These are phyloP conservation scores for Drosera capensis DNA, from an alignment of 148 eudicot species.

Conservation along the genomic window DNA sequence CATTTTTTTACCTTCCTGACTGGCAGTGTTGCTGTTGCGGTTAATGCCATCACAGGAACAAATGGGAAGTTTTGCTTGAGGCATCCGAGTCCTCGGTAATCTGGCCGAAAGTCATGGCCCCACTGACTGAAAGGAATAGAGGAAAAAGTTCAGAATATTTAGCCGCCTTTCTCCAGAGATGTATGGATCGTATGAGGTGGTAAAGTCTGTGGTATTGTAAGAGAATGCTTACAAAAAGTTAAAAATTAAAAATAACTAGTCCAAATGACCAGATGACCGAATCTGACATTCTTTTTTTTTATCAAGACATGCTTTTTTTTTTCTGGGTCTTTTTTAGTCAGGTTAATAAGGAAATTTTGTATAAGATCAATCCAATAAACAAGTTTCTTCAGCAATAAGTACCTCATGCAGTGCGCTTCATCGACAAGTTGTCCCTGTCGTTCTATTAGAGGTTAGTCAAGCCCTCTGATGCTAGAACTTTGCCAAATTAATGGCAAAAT, in stretches of 20 bases:
- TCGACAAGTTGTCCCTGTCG: conserved; percentile 84
- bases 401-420: conserved; percentile 99
- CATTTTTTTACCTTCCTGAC: conserved; percentile 58
- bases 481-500: neutral
- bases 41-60: conserved; percentile 95
- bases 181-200: too few relatives aligned
- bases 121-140: conserved; percentile 57
- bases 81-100: conserved; percentile 76
- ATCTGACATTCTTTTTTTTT: too few relatives aligned
- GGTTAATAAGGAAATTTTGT: too few relatives aligned
- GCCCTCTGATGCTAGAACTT: neutral
- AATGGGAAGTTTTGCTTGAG: conserved; percentile 80
- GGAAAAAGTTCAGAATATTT: too few relatives aligned
- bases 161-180: too few relatives aligned
- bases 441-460: conserved; percentile 2
- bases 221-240: too few relatives aligned
- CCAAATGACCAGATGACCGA: too few relatives aligned
- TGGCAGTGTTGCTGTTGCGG: conserved; percentile 91
- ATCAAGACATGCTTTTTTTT: too few relatives aligned
- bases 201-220: too few relatives aligned
- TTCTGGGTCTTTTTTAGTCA: too few relatives aligned
- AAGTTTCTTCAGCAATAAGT: conserved; percentile 7
- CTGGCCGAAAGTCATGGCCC: conserved; percentile 99
- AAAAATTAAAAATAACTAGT: too few relatives aligned
- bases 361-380: too few relatives aligned